Evolutionary conservation across 2,329 filamentous ascomycete species (phyloP), one percentile per base, ranked within the genome.

Genomic region (Claviceps africana): DNA sequence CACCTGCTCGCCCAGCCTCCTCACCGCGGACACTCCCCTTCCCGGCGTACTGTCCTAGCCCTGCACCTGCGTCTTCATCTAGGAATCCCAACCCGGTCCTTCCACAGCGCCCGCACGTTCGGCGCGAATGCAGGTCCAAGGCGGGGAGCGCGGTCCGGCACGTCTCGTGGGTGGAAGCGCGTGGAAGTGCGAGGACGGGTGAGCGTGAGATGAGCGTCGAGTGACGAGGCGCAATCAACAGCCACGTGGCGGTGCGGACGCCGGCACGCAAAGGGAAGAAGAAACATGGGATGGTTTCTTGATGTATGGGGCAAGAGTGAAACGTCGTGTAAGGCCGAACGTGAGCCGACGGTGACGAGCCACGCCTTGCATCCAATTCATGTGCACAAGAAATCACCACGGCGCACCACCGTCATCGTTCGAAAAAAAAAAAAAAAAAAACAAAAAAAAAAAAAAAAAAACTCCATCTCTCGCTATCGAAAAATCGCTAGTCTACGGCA

Each of bases 41-140:
- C 37, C 37, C 19, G 17, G 37, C 37, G 37, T n/a, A 7, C 10
- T 19, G 22, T 10, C 21, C 6, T 10, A 1, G 6, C 9, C 37
- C 19, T 40, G 40, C 40, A 4, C 40, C 15, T 30, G 28, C 22
- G 21, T 13, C 25, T 25, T 3, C 25, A 5, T 25, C 25, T 25
- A 5, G 3, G 25, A 25, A 25, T 25, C 5, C 25, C 25, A 5
- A 25, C 25, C 25, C 25, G 25, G 25, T 25, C 15, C 21, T 43
- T 45, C 47, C 37, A 43, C 50, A 52, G 8, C 50, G 49, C 22
- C 31, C 37, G 3, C 50, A 46, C 13, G n/a, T 46, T 46, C 6
- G 31, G 25, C 8, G 50, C 46, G 25, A 46, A 52, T 43, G 53
- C 31, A 25, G 53, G 50, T 43, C 50, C 50, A 2, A 54, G 40